These are phyloP conservation scores for Cryptococcus sp. DNA, from an alignment of 1,284 basidiomycete species.

Conservation along the genomic window DNA sequence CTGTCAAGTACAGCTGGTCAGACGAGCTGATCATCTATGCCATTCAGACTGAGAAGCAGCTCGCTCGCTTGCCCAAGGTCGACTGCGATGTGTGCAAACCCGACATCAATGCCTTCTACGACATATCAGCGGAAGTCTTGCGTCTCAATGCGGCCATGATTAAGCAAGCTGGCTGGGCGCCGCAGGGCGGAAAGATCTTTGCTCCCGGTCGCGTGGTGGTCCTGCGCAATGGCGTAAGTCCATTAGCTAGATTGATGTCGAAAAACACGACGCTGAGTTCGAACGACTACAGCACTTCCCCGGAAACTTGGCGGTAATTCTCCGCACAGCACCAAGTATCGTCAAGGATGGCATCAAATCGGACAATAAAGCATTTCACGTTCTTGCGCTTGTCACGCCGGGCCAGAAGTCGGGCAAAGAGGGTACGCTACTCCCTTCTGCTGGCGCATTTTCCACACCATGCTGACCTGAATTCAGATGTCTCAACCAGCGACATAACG, in stretches of 20 bases:
- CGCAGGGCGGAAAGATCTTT: slow-evolving; percentile 70
- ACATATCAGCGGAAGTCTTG: slow-evolving; percentile 69
- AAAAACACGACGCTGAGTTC: neutral
- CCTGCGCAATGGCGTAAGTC: slow-evolving; percentile 73
- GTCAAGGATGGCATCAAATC: slow-evolving; percentile 55
- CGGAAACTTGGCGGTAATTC: slow-evolving; percentile 70
- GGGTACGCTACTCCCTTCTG: slow-evolving; percentile 53
- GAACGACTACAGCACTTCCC: slow-evolving; percentile 69
- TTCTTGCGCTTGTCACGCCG: slow-evolving; percentile 73
- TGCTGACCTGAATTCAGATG: slow-evolving; percentile 56
- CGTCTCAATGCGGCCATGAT: slow-evolving; percentile 68
- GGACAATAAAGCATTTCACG: slow-evolving; percentile 59
- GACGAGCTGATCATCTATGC: neutral
- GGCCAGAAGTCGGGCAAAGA: slow-evolving; percentile 61
- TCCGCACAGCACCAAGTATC: slow-evolving; percentile 65
- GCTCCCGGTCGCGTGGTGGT: slow-evolving; percentile 77
- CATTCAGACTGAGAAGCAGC: slow-evolving; percentile 68
- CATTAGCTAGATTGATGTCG: neutral
- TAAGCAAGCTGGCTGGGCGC: slow-evolving; percentile 64
- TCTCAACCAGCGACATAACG: slow-evolving; percentile 62
- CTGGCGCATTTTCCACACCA: neutral
- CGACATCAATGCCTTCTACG: slow-evolving; percentile 77
- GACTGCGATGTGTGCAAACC: slow-evolving; percentile 67
- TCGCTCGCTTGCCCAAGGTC: slow-evolving; percentile 68
- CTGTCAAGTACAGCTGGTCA: neutral